Evolutionary conservation across 2,329 filamentous ascomycete species (phyloP).

Genomic region (Rosellinia necatrix): DNA sequence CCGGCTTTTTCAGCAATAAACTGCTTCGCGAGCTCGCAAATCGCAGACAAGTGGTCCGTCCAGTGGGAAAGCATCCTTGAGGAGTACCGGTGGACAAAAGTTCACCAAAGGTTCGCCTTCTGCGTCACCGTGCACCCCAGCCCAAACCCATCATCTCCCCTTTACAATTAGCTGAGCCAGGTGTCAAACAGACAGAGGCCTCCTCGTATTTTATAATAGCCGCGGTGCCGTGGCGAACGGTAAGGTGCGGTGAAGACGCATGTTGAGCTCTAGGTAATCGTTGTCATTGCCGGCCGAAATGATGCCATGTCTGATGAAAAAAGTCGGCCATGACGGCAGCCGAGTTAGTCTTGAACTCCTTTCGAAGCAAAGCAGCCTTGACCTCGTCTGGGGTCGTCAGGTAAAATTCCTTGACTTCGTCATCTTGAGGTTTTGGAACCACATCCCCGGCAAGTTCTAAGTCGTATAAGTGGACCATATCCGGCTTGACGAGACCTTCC

Average conservation of each 20-base stretch:
- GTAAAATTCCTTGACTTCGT: neutral
- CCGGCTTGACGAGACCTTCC: neutral
- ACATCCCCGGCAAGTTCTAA: neutral
- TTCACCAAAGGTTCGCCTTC: neutral
- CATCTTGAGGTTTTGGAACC: neutral
- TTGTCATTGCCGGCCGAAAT: neutral
- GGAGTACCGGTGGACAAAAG: neutral
- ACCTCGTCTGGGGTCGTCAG: neutral
- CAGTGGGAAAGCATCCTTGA: neutral
- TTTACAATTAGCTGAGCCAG: no score
- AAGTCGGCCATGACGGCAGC: neutral
- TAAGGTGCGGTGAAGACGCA: neutral
- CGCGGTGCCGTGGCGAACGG: neutral
- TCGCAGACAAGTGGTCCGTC: neutral
- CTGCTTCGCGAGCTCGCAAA: neutral
- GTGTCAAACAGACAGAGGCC: no score
- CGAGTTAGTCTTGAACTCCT: neutral
- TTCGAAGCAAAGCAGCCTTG: neutral
- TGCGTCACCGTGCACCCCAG: neutral
- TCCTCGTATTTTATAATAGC: no score
- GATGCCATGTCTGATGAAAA: neutral
- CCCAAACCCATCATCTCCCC: no score
- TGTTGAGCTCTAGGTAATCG: neutral
- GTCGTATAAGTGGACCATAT: neutral
- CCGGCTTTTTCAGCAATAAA: neutral